phyloP scores from a whole-genome alignment of 2,329 filamentous ascomycete species.

The Fusarium tanahbumbuense region DNA sequence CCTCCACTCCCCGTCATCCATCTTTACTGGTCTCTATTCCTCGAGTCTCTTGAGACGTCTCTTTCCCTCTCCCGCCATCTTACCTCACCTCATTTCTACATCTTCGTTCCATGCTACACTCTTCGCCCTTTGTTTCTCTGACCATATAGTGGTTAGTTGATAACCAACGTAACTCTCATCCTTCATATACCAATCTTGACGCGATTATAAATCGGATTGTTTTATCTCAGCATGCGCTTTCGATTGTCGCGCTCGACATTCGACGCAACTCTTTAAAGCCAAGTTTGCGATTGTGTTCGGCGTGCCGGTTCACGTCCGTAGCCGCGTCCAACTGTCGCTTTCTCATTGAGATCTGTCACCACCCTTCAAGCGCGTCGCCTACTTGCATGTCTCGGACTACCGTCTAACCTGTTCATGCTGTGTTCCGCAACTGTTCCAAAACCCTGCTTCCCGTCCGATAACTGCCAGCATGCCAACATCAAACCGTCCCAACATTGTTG shows the following conservation, averaged over 20 bases:
- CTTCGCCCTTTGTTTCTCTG: constrained; percentile 7
- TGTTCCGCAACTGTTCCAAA: constrained; percentile 37
- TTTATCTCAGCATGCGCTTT: constrained; percentile 40
- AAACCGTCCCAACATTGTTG: constrained; percentile 34
- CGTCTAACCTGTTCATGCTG: constrained; percentile 34
- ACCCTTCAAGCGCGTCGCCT: constrained; percentile 30
- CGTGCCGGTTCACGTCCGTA: constrained; percentile 38
- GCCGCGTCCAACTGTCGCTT: constrained; percentile 26
- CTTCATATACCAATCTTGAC: constrained; percentile 5
- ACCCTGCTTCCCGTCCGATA: constrained; percentile 28
- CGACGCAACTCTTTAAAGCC: constrained; percentile 39
- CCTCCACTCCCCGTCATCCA: constrained; percentile 42
- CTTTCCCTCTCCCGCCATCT: constrained; percentile 28
- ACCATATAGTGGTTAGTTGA: background rate
- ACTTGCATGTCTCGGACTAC: constrained; percentile 41
- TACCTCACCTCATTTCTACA: constrained; percentile 15
- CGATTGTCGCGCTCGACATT: constrained; percentile 33
- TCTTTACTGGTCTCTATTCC: constrained; percentile 28
- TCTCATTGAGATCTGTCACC: constrained; percentile 22
- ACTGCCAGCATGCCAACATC: constrained; percentile 45
- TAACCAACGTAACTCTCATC: background rate
- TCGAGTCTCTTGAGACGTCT: constrained; percentile 8
- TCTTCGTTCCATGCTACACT: constrained; percentile 13
- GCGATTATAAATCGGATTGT: constrained; percentile 14
- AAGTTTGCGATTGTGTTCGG: constrained; percentile 32